These are phyloP conservation scores for Eruca vesicaria DNA, from an alignment of 441 rosid species.

Conservation along the genomic window DNA sequence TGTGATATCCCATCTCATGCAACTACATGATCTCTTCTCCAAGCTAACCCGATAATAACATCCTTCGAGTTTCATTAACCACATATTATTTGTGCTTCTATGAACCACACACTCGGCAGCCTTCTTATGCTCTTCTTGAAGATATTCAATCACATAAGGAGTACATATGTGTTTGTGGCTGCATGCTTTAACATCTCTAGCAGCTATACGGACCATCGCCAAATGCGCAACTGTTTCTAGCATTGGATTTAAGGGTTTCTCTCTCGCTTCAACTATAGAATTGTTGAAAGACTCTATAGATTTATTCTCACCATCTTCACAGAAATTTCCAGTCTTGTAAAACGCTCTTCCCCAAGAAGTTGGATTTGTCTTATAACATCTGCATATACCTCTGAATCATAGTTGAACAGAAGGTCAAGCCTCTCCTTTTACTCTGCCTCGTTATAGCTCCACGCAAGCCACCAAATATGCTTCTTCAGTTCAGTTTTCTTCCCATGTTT, in stretches of 20 bases:
- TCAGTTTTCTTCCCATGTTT: background rate
- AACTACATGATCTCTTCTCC: background rate
- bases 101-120: background rate
- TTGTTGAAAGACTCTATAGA: background rate
- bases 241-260: background rate
- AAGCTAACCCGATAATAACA: background rate
- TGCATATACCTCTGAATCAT: background rate
- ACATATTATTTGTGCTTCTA: background rate
- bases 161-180: background rate
- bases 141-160: background rate
- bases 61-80: background rate
- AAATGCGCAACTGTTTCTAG: background rate
- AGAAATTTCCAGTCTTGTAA: background rate
- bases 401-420: background rate
- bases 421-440: background rate
- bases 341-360: background rate
- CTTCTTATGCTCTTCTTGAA: background rate
- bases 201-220: background rate
- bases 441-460: background rate
- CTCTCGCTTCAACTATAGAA: background rate
- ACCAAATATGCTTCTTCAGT: background rate
- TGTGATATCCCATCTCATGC: background rate
- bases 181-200: background rate
- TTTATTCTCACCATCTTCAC: background rate
- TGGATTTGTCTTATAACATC: background rate